These are phyloP conservation scores for Avena atlantica DNA, from an alignment of 176 grass and related monocot species.

Conservation along the genomic window DNA sequence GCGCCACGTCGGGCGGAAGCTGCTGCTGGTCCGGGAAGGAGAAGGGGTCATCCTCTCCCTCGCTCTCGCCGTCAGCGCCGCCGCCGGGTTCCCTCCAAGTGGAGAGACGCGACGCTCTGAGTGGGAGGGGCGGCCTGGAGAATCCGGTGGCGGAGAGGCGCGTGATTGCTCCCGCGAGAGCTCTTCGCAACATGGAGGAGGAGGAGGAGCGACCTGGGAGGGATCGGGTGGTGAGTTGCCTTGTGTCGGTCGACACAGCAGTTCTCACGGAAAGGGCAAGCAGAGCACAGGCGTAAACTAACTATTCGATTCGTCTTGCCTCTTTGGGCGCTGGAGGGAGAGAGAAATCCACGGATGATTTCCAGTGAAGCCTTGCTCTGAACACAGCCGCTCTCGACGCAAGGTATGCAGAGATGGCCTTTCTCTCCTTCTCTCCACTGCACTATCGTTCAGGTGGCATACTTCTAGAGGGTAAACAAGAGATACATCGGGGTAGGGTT, in stretches of 20 bases:
- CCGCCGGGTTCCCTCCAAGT: neutral
- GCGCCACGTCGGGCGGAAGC: conserved; percentile 42
- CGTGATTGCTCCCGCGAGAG: conserved; percentile 33
- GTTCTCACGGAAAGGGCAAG: no score
- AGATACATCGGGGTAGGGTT: neutral
- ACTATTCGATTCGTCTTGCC: no score
- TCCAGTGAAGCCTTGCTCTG: no score
- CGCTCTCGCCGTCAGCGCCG: neutral
- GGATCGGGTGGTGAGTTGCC: no score
- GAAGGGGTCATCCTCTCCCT: conserved; percentile 55
- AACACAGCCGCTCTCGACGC: no score
- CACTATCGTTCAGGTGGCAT: neutral
- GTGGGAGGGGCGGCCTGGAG: neutral
- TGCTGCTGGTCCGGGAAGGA: conserved; percentile 49
- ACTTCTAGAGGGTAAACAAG: neutral
- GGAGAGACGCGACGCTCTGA: conserved; percentile 10
- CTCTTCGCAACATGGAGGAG: conserved; percentile 55
- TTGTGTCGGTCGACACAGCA: no score
- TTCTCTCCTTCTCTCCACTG: neutral
- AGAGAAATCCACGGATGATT: no score
- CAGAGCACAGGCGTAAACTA: no score
- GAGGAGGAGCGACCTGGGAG: neutral
- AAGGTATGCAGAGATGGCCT: conserved; percentile 23
- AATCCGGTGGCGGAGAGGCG: conserved; percentile 18
- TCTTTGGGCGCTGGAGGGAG: no score